Base-by-base conservation (phyloP, 2,329 filamentous ascomycete genomes). In the Emydomyces testavorans region DNA sequence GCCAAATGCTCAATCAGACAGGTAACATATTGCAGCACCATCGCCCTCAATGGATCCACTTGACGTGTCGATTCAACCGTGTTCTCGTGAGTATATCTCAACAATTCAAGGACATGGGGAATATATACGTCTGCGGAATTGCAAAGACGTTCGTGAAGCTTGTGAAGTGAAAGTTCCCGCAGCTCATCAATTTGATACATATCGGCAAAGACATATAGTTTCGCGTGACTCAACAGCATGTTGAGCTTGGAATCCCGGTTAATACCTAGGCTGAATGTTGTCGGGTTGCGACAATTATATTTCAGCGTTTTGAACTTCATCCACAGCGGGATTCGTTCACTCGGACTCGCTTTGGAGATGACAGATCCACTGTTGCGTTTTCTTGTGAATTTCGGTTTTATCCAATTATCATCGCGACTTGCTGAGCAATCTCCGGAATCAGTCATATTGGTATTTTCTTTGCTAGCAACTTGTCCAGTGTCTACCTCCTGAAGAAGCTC, bases 11-110 rank as follows among this genome's bases (percentile, higher is more conserved):
- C 13, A 20, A 21, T 20, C 3, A 13, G 11, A 23, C 26, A 44
- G n/a, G 24, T 10, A 2, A 44, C n/a, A 44, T 44, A 44, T 7
- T 2, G 13, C 8, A 44, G 4, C 13, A 44, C 40, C 11, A 44
- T 2, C 1, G 6, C n/a, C 40, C 40, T 16, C 28, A 44, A 23
- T 32, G 18, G 10, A n/a, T 44, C 40, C 18, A 13, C 13, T 15
- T 6, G 4, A 11, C 6, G 4, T 6, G 6, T 21, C 16, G 68
- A 50, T 15, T 58, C 58, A n/a, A 61, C 51, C 10, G 69, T 54
- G 38, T 94, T 2, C 94, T 94, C 58, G 58, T 64, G 0, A 71
- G 70, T 1, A 71, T 86, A 1, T 68, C 45, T 11, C 29, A 51
- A 15, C 13, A 45, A 8, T 48, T 48, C 35, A 20, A 48, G 1